Percentiles rank a stretch among this genome's conserved stretches.
phyloP scores from a whole-genome alignment of 2,329 filamentous ascomycete genomes.

The Ophiocordyceps camponoti-rufipedis region DNA sequence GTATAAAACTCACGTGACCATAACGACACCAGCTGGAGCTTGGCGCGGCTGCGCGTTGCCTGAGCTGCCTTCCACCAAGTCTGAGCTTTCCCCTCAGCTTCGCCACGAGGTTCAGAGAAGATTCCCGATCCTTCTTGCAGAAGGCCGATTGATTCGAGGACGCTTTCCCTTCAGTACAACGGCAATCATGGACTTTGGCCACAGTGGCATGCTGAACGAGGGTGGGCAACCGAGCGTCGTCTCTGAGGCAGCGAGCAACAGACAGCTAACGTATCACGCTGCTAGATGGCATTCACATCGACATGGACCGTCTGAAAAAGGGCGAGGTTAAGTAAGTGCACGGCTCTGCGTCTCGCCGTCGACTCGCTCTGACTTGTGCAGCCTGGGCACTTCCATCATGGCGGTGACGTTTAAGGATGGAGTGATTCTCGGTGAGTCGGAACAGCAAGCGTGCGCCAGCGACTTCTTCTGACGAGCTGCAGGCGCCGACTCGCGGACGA shows the following conservation, averaged over 20 bases:
- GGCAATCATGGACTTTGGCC: slow-evolving; percentile 43
- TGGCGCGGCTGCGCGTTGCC: slow-evolving; percentile 20
- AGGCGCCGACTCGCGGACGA: slow-evolving; percentile 93
- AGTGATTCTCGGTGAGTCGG: slow-evolving; percentile 61
- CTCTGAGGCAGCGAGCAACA: neutral
- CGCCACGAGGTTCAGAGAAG: neutral
- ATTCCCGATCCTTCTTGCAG: neutral
- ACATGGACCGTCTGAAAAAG: slow-evolving; percentile 97
- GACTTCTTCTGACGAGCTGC: neutral
- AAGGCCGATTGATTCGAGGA: neutral
- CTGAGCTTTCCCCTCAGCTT: slow-evolving; percentile 10
- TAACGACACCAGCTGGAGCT: neutral
- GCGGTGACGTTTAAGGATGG: slow-evolving; percentile 98
- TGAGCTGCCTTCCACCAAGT: slow-evolving; percentile 21
- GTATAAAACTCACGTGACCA: slow-evolving; percentile 2
- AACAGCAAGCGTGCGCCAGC: neutral
- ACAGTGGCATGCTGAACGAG: slow-evolving; percentile 43
- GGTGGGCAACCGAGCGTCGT: slow-evolving; percentile 22
- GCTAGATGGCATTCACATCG: slow-evolving; percentile 93
- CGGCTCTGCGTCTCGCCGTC: neutral
- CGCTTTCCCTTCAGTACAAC: neutral
- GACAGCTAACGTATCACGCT: slow-evolving; percentile 6
- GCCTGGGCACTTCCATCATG: slow-evolving; percentile 98
- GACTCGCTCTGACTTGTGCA: slow-evolving; percentile 18
- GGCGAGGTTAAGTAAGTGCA: slow-evolving; percentile 85